Evolutionary conservation across 331 rosid species (phyloP).

Genomic region (Dryas integrifolia): DNA sequence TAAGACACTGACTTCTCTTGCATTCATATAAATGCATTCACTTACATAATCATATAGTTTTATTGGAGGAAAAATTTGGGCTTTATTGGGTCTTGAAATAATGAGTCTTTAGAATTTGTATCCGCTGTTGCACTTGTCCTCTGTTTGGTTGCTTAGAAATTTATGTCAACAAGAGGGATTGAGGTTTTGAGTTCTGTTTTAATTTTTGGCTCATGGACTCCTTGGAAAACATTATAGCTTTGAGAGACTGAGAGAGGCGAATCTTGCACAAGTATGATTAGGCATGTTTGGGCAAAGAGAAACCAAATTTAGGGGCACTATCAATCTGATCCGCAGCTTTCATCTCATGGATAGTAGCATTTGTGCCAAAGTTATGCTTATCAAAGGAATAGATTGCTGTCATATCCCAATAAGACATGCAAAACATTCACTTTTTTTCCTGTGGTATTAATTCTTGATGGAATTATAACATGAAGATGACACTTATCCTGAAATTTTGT

Average conservation of each 20-base stretch:
- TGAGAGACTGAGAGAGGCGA: neutral
- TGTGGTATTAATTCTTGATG: neutral
- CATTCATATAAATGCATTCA: neutral
- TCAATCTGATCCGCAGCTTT: neutral
- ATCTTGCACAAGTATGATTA: neutral
- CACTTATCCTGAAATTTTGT: conserved; percentile 15
- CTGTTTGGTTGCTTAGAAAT: neutral
- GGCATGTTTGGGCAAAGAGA: neutral
- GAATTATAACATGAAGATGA: conserved; percentile 11
- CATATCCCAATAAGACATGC: neutral
- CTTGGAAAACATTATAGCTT: neutral
- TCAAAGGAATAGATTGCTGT: too few relatives aligned
- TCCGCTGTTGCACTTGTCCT: neutral
- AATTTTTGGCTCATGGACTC: neutral
- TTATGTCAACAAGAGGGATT: neutral
- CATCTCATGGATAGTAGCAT: neutral
- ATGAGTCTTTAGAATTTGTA: neutral
- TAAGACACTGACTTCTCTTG: conserved; percentile 41
- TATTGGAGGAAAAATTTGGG: neutral
- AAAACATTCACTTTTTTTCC: neutral
- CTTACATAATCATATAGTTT: neutral
- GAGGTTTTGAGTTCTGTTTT: neutral
- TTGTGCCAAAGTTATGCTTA: too few relatives aligned
- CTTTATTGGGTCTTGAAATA: neutral
- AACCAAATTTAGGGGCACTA: neutral